Evolutionary conservation across 352 stramenopile genomes (phyloP), one percentile per base, ranked within the genome.

Genomic region (Phytopythium sindhum): DNA sequence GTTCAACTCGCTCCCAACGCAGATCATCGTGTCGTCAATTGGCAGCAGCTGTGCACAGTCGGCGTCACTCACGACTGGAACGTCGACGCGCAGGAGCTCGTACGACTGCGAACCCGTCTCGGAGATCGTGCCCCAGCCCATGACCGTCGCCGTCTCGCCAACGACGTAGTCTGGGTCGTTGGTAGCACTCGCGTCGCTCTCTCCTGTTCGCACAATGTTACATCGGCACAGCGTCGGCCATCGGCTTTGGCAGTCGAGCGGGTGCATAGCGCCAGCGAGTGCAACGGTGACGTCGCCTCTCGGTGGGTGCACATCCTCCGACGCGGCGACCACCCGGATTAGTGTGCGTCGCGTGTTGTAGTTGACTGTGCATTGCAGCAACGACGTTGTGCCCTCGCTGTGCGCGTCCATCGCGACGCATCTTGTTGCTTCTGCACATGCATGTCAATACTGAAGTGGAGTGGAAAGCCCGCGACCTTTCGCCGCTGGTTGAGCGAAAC

Each of bases 11-110:
- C 81, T 79, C 12, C 65, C 79, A 15, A 81, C 74, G 37, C 81
- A 90, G 23, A 88, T 23, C 81, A 90, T 90, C 4, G 78, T 75
- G 44, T 62, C 45, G 57, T 86, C 77, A 2, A 81, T 60, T 0
- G 33, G 24, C 11, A 80, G 72, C 10, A 63, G 52, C 12, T 47
- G 33, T 2, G 64, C 65, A 35, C 79, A 90, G 6, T 76, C 45
- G 3, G 65, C 47, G 53, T 88, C 78, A 19, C 67, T 74, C 28
- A 83, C 64, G 12, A 86, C 52, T 8, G 66, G 66, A 12, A 84
- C 77, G 10, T 76, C 59, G 17, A 88, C 78, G 1, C 67, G 65
- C 44, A 71, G 65, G 28, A 88, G 57, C 19, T 77, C 62, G 45
- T 67, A 62, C 11, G 74, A 80, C 61, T 80, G 70, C 53, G 66